phyloP scores from a whole-genome alignment of 306 rosid genomes.

The Quercus gilva region DNA sequence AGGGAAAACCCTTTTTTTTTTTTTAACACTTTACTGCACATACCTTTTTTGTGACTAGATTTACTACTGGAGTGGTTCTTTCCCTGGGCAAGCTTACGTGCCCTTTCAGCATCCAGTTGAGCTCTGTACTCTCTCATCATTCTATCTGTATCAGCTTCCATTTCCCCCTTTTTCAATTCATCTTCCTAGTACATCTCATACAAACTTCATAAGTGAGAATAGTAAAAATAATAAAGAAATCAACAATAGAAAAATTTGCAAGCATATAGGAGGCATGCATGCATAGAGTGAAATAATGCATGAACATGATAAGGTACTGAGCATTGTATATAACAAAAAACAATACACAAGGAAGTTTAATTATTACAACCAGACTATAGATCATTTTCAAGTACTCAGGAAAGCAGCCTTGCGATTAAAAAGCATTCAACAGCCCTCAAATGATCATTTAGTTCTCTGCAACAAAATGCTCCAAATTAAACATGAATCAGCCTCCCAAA shows the following conservation, averaged over 20 bases:
- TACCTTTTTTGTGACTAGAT: constrained; percentile 72
- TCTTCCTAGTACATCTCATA: constrained; percentile 65
- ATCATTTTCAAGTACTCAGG: background rate
- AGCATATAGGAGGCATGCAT: background rate
- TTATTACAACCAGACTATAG: background rate
- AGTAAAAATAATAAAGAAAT: background rate
- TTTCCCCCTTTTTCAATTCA: constrained; percentile 83
- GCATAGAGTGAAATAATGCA: background rate
- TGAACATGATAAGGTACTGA: background rate
- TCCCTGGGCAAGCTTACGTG: constrained; percentile 86
- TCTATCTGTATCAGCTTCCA: constrained; percentile 88
- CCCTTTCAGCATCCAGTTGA: constrained; percentile 95
- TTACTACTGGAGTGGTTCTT: constrained; percentile 76
- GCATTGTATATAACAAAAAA: background rate
- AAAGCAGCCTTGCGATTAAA: background rate
- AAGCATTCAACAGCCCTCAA: background rate
- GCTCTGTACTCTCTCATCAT: constrained; percentile 99
- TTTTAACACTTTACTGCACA: constrained; percentile 18
- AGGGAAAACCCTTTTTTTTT: background rate
- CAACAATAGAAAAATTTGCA: constrained; percentile 17
- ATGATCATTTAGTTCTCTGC: background rate
- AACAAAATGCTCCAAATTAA: background rate
- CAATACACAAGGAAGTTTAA: background rate
- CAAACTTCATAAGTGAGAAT: constrained; percentile 4
- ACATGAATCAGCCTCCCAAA: background rate